Percentiles rank a stretch among this genome's conserved stretches.
phyloP scores from a whole-genome alignment of 768 basidiomycete species.

The Rubroboletus satanas region DNA sequence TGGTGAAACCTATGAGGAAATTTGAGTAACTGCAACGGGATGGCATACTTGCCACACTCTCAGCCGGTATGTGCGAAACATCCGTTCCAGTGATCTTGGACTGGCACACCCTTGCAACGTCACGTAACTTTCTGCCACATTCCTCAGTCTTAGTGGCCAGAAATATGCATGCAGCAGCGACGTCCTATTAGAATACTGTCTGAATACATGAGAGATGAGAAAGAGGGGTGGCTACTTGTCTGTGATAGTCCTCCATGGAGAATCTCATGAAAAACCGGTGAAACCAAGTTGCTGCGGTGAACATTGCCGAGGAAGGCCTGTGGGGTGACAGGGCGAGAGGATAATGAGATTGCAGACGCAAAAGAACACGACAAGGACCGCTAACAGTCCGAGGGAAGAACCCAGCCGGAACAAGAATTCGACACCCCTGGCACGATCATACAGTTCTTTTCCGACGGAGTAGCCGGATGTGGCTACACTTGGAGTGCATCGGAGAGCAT shows the following conservation, averaged over 20 bases:
- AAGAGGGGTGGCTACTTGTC: slow-evolving; percentile 40
- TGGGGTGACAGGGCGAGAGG: slow-evolving; percentile 8
- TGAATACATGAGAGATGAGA: slow-evolving; percentile 8
- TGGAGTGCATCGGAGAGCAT: slow-evolving; percentile 57
- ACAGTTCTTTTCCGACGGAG: slow-evolving; percentile 61
- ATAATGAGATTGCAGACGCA: slow-evolving; percentile 11
- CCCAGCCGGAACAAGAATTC: slow-evolving; percentile 85
- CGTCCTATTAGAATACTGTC: slow-evolving; percentile 47
- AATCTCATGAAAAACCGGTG: slow-evolving; percentile 89
- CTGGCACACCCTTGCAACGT: slow-evolving; percentile 72
- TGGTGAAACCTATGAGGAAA: slow-evolving; percentile 27
- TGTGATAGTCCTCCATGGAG: slow-evolving; percentile 82
- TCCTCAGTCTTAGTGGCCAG: slow-evolving; percentile 91
- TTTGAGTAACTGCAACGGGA: not conserved
- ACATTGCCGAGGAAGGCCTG: slow-evolving; percentile 78
- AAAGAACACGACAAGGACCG: slow-evolving; percentile 18
- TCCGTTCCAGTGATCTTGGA: slow-evolving; percentile 62
- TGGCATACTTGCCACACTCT: slow-evolving; percentile 54
- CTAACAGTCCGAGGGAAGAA: slow-evolving; percentile 72
- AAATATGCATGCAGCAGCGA: slow-evolving; percentile 83
- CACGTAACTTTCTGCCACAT: slow-evolving; percentile 81
- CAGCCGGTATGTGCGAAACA: slow-evolving; percentile 51
- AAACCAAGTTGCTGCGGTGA: slow-evolving; percentile 87
- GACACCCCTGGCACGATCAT: slow-evolving; percentile 75
- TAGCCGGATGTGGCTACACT: slow-evolving; percentile 45